These are phyloP conservation scores for Auxenochlorella protothecoides DNA, from an alignment of 139 green algal genomes.

Conservation along the genomic window DNA sequence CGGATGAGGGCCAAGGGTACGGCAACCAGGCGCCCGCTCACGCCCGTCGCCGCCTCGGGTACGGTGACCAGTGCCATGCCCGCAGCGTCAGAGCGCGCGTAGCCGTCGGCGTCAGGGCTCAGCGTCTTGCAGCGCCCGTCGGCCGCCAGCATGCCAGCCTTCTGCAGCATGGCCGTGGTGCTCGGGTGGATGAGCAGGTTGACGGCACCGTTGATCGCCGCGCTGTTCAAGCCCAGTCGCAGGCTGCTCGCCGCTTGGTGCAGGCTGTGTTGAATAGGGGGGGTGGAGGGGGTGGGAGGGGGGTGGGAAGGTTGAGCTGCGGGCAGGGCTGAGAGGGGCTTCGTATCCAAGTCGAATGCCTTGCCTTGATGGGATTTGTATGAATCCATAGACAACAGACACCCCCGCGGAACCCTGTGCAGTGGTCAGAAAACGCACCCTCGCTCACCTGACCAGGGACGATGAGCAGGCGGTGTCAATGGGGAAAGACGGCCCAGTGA, in stretches of 20 bases:
- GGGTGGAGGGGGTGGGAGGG: not conserved
- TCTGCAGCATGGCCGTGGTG: constrained; percentile 32
- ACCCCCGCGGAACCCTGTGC: too few species aligned
- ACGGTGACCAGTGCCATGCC: constrained; percentile 27
- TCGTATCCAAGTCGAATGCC: too few species aligned
- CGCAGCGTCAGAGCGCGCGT: constrained; percentile 46
- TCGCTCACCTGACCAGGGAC: constrained; percentile 30
- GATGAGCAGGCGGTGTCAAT: constrained; percentile 58
- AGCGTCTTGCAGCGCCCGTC: constrained; percentile 49
- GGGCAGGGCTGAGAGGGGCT: too few species aligned
- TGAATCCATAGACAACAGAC: too few species aligned
- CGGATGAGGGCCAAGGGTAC: constrained; percentile 11
- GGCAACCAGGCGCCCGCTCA: not conserved
- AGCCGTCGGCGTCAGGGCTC: constrained; percentile 41
- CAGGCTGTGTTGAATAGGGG: not conserved
- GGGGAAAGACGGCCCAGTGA: constrained; percentile 26
- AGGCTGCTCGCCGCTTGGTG: constrained; percentile 4
- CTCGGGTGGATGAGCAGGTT: constrained; percentile 31
- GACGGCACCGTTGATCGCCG: constrained; percentile 22
- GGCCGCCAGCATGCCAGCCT: constrained; percentile 25
- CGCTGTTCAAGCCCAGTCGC: constrained; percentile 9
- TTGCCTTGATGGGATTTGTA: too few species aligned
- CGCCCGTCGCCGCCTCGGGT: not conserved
- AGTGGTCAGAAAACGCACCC: too few species aligned
- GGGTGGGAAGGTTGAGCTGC: not conserved